Evolutionary conservation across 1,139 yeast species (phyloP).

Genomic region (Suhomyces bolitotheri): DNA sequence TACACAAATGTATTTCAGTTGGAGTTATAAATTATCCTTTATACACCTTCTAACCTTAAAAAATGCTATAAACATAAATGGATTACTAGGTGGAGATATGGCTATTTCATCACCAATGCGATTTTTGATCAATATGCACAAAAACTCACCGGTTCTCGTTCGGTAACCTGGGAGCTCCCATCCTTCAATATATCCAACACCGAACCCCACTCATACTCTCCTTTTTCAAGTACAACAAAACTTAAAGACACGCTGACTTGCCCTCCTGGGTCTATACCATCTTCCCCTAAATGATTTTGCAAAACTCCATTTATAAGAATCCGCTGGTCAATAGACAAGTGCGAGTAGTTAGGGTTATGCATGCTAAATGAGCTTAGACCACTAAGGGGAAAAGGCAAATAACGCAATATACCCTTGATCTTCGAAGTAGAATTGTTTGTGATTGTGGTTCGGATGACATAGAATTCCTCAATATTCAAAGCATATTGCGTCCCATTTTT

Average conservation of each 20-base stretch:
- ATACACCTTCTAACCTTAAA: neutral
- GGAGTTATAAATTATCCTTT: too few relatives aligned
- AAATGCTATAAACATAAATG: too few relatives aligned
- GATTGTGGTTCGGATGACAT: constrained; percentile 48
- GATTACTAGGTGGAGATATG: too few relatives aligned
- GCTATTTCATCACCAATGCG: neutral
- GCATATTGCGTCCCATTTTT: constrained; percentile 23
- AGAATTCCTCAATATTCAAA: constrained; percentile 48
- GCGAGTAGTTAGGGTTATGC: constrained; percentile 18
- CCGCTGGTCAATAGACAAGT: constrained; percentile 48
- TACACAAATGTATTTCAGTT: neutral
- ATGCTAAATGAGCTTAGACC: constrained; percentile 14
- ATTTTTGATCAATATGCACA: constrained; percentile 2
- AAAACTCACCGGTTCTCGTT: constrained; percentile 32
- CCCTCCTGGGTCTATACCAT: constrained; percentile 44
- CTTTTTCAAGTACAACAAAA: constrained; percentile 63
- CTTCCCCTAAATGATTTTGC: constrained; percentile 49
- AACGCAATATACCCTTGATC: constrained; percentile 62
- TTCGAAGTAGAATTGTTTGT: constrained; percentile 41
- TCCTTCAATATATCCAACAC: constrained; percentile 52
- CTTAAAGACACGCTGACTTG: constrained; percentile 47
- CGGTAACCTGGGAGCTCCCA: constrained; percentile 23
- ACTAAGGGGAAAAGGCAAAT: constrained; percentile 52
- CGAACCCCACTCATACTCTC: constrained; percentile 80
- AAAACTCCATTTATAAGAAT: constrained; percentile 64